Evolutionary conservation across 202 grass and related monocot genomes (phyloP), one percentile per base, ranked within the genome.

Genomic region (Carex sylvatica): DNA sequence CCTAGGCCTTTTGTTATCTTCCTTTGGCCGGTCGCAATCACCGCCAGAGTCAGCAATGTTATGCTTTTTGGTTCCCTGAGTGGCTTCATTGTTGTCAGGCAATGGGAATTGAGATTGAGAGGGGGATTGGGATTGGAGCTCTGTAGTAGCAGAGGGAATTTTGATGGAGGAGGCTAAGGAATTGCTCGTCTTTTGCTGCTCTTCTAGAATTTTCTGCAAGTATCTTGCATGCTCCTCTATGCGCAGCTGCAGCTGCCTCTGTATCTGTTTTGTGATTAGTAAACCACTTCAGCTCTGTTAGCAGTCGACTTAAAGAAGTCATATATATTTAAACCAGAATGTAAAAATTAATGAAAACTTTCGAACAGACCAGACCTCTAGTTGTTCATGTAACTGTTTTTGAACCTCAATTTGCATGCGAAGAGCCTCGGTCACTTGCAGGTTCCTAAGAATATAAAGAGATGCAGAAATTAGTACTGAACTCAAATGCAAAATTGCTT

Each of bases 371-470:
- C 40, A 78, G 84, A 91, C 94, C 91, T 92, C 94, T 18, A 97
- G 85, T 86, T 94, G 91, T 87, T 97, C 90, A 60, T 92, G 90
- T 11, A 97, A 86, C 74, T 97, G 94, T 87, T 97, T 97, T 78
- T 97, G 94, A 79, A 94, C 91, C 73, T 94, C 94, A 82, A 97
- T 88, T 87, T 97, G 94, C 85, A 89, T 88, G 82, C 88, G 86
- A 42, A 97, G 89, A 84, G 91, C 86, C 74, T 97, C 89, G 38
- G 80, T 83, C 46, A 94, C 60, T 90, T 97, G 81, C 5, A 82
- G 68, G 66, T 56, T 89, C 81, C 91, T 97, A 84, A 70, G 23
- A 83, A 82, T 33, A 20, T 61, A 65, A 40, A 83, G 59, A 14
- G 38, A 20, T 47, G 61, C 47, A 12, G 0, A 61, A 77, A 68